phyloP scores from a whole-genome alignment of 2,329 filamentous ascomycete genomes.

The Cadophora malorum region DNA sequence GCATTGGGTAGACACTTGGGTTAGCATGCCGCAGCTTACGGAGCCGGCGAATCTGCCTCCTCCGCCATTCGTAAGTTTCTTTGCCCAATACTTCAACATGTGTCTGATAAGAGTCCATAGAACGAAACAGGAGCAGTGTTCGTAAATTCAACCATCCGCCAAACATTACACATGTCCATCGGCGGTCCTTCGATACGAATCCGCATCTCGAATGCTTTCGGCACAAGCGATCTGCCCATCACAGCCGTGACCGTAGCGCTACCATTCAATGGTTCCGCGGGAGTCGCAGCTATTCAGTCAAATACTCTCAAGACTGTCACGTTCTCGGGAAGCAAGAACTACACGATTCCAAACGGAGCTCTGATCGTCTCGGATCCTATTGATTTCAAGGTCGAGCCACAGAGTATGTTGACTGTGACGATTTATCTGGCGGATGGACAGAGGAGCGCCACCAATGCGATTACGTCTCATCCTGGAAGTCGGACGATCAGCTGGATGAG shows the following conservation, averaged over 20 bases:
- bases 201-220: conserved; percentile 70
- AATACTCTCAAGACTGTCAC: conserved; percentile 60
- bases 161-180: conserved; percentile 67
- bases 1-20: conserved; percentile 56
- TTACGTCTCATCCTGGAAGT: conserved; percentile 70
- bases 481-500: conserved; percentile 67
- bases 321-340: conserved; percentile 60
- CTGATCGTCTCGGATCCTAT: conserved; percentile 67
- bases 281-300: conserved; percentile 58
- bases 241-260: conserved; percentile 64
- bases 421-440: conserved; percentile 65
- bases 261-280: conserved; percentile 59
- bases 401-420: conserved; percentile 61
- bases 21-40: conserved; percentile 69
- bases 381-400: conserved; percentile 56
- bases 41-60: conserved; percentile 68
- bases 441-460: conserved; percentile 52
- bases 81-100: background rate
- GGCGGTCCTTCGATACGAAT: conserved; percentile 63
- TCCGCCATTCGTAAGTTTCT: conserved; percentile 59
- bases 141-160: conserved; percentile 67
- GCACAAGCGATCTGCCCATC: conserved; percentile 63
- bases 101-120: conserved; percentile 28
- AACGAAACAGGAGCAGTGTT: conserved; percentile 56
- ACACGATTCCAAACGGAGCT: conserved; percentile 61